Evolutionary conservation across 192 early-diverging fungal genomes (phyloP).

Genomic region (Gigaspora rosea): DNA sequence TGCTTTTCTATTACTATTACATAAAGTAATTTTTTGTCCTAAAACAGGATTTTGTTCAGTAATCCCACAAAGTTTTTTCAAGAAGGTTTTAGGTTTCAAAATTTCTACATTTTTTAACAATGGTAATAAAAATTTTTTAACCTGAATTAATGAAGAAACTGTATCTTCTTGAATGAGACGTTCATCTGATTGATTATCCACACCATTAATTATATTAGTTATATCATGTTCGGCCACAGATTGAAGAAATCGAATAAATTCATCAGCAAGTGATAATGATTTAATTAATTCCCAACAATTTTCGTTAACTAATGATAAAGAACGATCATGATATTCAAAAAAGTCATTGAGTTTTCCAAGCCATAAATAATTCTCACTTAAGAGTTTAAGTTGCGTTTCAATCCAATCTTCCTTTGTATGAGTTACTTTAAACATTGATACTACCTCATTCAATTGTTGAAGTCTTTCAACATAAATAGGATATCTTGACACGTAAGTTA

Average conservation of each 20-base stretch:
- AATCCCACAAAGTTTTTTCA: neutral
- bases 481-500: no score
- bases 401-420: neutral
- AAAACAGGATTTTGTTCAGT: constrained; percentile 5
- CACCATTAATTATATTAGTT: no score
- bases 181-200: no score
- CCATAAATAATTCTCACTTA: neutral
- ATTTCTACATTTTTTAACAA: no score
- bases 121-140: no score
- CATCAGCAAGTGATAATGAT: neutral
- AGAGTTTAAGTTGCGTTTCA: neutral
- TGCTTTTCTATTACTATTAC: constrained; percentile 21
- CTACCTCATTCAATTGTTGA: neutral
- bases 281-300: neutral
- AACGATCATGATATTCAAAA: neutral
- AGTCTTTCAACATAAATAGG: no score
- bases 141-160: no score
- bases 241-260: no score
- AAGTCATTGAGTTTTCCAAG: neutral
- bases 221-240: no score
- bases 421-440: neutral
- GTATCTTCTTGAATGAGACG: no score
- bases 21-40: neutral
- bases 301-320: neutral
- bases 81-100: neutral